Base-by-base conservation (phyloP, 2,329 filamentous ascomycete species). In the Berkeleyomyces rouxiae region DNA sequence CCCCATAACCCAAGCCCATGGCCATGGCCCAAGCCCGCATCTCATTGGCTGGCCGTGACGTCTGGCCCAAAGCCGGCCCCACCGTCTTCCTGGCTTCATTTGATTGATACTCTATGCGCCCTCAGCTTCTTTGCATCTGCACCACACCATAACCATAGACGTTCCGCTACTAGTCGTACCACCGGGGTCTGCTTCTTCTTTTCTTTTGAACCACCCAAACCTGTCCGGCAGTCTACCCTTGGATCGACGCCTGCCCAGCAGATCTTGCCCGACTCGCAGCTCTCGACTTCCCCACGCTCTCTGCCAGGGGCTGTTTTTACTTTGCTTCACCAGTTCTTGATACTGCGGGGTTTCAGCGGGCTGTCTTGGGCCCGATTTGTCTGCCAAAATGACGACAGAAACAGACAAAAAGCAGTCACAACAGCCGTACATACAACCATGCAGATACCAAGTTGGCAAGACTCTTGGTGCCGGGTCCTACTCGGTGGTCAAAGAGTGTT, bases 361-460 rank as follows among this genome's bases (percentile, higher is more conserved):
- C 23, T 23, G 23, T 23, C 40, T 58, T 42, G 7, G 16, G 43
- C 23, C 23, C 36, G 4, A 44, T 59, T 59, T 49, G 43, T 16
- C 43, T 40, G 49, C 11, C 4, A 46, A n/a, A 37, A 55, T 55
- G 49, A 13, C 49, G 13, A 7, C 49, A 31, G n/a, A 16, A 55
- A 55, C 31, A 16, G 10, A 58, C 16, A 7, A 36, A 23, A 23
- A 44, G 23, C 60, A 46, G 47, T 11, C 43, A 23, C 58, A 64
- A 31, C 69, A 67, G 59, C 81, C 85, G 2, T 85, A 90, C 73
- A 83, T 97, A 66, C 91, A 97, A 75, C 91, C 93, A 69, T 99
- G 92, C 74, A 84, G 91, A 68, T 99, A 99, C 80, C 99, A 97
- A 78, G 96, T 95, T 5, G 93, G 93, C 67, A 99, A 99, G 80